Conservation (phyloP, 2,329 filamentous ascomycete species). For the Penicillium janthinellum region DNA sequence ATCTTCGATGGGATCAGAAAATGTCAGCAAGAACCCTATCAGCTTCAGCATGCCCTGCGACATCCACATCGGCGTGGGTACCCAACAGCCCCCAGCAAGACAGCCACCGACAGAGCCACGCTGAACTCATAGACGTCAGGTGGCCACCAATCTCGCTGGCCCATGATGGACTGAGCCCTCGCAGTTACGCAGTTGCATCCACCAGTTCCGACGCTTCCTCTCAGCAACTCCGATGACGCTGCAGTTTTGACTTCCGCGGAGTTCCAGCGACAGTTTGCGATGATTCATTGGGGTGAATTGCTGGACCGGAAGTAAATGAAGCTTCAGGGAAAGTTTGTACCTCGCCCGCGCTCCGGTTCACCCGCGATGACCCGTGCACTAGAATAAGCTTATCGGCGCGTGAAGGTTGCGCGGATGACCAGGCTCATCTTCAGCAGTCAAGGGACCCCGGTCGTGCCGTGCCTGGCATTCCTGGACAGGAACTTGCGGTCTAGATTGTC, state of each 20-base stretch:
- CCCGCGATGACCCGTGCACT: slow-evolving; percentile 20
- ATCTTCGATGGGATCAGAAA: not conserved
- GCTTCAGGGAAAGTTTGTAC: slow-evolving; percentile 2
- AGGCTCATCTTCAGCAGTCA: not conserved
- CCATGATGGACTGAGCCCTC: not conserved
- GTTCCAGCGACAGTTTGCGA: slow-evolving; percentile 3
- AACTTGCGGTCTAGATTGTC: not conserved
- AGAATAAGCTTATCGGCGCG: slow-evolving; percentile 21
- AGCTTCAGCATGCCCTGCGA: not conserved
- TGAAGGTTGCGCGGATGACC: slow-evolving; percentile 1
- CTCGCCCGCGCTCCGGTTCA: not conserved
- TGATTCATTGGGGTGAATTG: slow-evolving; percentile 12
- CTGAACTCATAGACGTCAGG: not conserved
- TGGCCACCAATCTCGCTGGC: not conserved
- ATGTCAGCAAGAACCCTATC: not conserved
- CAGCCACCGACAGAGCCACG: not conserved
- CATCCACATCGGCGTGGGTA: not conserved
- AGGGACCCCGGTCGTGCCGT: not conserved
- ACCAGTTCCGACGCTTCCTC: slow-evolving; percentile 18
- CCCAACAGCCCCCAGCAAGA: not conserved
- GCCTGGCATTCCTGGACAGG: not conserved
- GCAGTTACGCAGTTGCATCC: slow-evolving; percentile 13
- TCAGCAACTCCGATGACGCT: slow-evolving; percentile 9
- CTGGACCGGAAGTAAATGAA: not conserved
- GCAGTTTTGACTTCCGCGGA: not conserved